Evolutionary conservation across 2,329 filamentous ascomycete species (phyloP).

Genomic region (Hortaea werneckii): DNA sequence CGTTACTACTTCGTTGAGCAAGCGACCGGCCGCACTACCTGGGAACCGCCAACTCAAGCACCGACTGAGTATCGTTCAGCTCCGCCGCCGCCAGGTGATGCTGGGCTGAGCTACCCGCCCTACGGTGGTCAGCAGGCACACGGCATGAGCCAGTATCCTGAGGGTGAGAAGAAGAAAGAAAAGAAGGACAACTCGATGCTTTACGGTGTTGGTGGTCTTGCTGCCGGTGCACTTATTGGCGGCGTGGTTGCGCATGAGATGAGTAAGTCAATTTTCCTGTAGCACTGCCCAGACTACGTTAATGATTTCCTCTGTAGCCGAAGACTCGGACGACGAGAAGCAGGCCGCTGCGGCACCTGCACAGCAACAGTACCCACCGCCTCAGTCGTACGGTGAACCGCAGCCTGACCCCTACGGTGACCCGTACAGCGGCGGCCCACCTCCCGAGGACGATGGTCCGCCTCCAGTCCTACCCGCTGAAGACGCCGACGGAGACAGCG

Average conservation of each 20-base stretch:
- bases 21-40: not conserved
- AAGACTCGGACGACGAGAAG: not conserved
- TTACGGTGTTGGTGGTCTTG: not conserved
- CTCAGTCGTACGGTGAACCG: not conserved
- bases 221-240: not conserved
- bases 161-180: not conserved
- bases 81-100: not conserved
- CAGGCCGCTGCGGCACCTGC: not conserved
- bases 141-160: not conserved
- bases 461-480: not conserved
- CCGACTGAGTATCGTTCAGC: not conserved
- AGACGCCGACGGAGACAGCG: not conserved
- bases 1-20: not conserved
- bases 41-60: not conserved
- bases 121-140: not conserved
- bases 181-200: not conserved
- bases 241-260: not conserved
- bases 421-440: not conserved
- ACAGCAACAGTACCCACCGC: not conserved
- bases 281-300: not conserved
- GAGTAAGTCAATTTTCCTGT: not conserved
- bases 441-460: not conserved
- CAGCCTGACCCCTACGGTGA: not conserved
- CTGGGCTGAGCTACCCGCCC: not conserved
- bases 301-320: not conserved